phyloP scores from a whole-genome alignment of 2,329 filamentous ascomycete genomes.

The Colletotrichum orchidophilum region DNA sequence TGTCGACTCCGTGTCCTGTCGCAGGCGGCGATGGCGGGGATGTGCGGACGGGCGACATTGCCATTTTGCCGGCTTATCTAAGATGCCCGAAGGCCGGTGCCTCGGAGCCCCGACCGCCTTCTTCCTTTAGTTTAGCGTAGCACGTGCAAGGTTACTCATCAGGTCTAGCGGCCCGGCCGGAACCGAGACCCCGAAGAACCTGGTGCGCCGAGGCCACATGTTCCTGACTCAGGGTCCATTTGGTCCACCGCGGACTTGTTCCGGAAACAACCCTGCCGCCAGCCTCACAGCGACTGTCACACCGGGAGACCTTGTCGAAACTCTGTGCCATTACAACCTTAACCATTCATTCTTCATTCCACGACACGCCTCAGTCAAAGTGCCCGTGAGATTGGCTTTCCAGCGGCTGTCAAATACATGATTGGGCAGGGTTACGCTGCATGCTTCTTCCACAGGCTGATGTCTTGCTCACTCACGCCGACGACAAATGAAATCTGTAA shows the following conservation, averaged over 20 bases:
- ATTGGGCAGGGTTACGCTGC: too few relatives aligned
- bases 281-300: too few relatives aligned
- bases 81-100: not conserved
- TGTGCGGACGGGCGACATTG: constrained; percentile 4
- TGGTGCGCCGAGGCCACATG: not conserved
- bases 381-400: too few relatives aligned
- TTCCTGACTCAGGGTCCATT: constrained; percentile 3
- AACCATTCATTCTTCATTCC: not conserved
- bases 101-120: not conserved
- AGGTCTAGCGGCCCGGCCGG: not conserved
- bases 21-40: constrained; percentile 28
- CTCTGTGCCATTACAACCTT: too few relatives aligned
- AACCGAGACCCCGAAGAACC: not conserved
- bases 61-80: constrained; percentile 25
- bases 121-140: not conserved
- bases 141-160: not conserved
- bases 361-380: not conserved
- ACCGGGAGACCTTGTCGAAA: too few relatives aligned
- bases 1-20: constrained; percentile 25
- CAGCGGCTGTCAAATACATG: too few relatives aligned
- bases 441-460: too few relatives aligned
- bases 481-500: too few relatives aligned
- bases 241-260: not conserved
- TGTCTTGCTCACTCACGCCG: too few relatives aligned
- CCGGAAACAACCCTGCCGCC: not conserved